Evolutionary conservation across 495 filamentous ascomycete genomes (phyloP), one percentile per base, ranked within the genome.

Genomic region (Aspergillus hancockii): DNA sequence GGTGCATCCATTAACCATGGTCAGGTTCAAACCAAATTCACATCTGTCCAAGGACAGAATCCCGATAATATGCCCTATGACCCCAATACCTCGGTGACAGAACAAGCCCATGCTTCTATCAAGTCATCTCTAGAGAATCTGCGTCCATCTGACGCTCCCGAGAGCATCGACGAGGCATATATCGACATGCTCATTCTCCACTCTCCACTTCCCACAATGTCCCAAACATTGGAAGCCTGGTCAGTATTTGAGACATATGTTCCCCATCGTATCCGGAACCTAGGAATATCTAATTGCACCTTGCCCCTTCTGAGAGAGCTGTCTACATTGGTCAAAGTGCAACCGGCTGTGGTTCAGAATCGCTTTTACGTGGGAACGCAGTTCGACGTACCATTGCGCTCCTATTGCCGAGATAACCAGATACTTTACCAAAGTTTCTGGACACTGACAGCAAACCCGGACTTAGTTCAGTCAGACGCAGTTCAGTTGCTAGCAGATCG

Each of bases 11-110:
- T n/a, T 47, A 58, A 28, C 22, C 34, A 43, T 65, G 32, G 36
- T 52, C 65, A 90, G 87, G 77, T 93, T 22, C 91, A 95, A 82
- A 92, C 91, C 10, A 94, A 94, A 69, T 93, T 85, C 73, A 90
- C 88, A 6, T 78, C 88, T 1, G 59, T 81, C 16, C 73, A 74
- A 38, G 82, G 83, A 14, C 88, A 91, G 63, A 81, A 87, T 52
- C 76, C 71, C 4, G 66, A 78, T 23, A 80, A 83, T 58, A 77
- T 85, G 74, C 88, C 87, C 2, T 91, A 86, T 70, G 73, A 81
- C 63, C 66, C 71, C n/a, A 71, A 66, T 55, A 74, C 59, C 51
- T 78, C 75, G 40, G 79, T 85, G 59, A 75, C 70, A 30, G 73
- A 86, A 7, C 88, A 91, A 67, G 81, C 93, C 21, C 79, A 82